Conservation (phyloP, 495 filamentous ascomycete genomes). For the Bryoglossum gracile region DNA sequence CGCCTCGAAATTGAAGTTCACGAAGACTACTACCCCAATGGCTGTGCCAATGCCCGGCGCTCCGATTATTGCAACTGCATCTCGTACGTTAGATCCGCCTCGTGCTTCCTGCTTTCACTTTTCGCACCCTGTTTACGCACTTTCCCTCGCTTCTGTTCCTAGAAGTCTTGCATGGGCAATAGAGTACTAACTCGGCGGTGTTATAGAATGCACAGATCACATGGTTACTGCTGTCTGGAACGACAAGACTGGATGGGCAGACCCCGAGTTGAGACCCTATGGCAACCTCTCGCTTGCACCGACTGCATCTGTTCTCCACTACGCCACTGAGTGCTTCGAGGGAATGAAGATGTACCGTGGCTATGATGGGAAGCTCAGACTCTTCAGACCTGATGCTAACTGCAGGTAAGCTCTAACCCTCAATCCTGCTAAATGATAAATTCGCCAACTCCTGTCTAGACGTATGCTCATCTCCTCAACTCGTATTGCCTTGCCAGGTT, state of each 20-base stretch:
- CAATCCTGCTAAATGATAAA: too few species aligned
- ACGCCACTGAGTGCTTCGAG: slow-evolving; percentile 90
- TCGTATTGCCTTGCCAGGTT: slow-evolving; percentile 71
- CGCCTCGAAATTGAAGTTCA: slow-evolving; percentile 64
- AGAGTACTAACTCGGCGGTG: too few species aligned
- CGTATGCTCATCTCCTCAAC: slow-evolving; percentile 66
- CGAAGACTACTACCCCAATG: slow-evolving; percentile 56
- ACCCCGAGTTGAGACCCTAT: slow-evolving; percentile 72
- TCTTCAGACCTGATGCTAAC: slow-evolving; percentile 81
- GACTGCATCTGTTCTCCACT: slow-evolving; percentile 79
- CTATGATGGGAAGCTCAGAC: slow-evolving; percentile 68
- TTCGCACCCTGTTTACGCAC: too few species aligned
- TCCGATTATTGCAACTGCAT: slow-evolving; percentile 36
- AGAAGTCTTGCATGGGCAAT: too few species aligned
- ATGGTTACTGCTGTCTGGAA: slow-evolving; percentile 80
- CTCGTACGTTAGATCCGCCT: too few species aligned
- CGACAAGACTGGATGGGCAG: slow-evolving; percentile 58
- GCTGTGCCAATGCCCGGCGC: slow-evolving; percentile 56
- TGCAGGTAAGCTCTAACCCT: too few species aligned
- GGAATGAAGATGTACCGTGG: slow-evolving; percentile 85
- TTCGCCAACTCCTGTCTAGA: too few species aligned
- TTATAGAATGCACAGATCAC: slow-evolving; percentile 82
- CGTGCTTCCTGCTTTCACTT: too few species aligned
- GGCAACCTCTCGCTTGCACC: slow-evolving; percentile 76
- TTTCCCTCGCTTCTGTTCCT: too few species aligned